Evolutionary conservation across 2,329 filamentous ascomycete species (phyloP).

Genomic region (Camillea tinctor): DNA sequence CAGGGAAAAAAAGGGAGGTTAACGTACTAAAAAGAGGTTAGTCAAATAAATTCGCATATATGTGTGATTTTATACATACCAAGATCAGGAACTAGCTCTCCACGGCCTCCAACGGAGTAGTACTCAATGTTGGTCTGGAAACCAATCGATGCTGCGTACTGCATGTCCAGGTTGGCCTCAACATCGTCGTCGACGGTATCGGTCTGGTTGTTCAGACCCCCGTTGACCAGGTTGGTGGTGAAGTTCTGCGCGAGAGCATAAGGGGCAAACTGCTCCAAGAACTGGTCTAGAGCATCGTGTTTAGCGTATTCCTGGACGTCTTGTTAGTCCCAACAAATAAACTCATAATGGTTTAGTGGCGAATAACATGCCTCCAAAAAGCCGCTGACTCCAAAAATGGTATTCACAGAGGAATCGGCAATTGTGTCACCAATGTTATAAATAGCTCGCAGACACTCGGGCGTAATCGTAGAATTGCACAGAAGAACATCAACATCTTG

Average conservation of each 20-base stretch:
- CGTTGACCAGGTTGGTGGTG: conserved; percentile 54
- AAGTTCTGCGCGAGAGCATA: conserved; percentile 53
- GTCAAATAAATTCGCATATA: background rate
- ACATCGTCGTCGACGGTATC: conserved; percentile 37
- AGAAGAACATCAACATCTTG: conserved; percentile 23
- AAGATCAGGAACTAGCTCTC: conserved; percentile 48
- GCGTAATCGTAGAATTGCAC: conserved; percentile 44
- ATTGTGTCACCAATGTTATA: conserved; percentile 46
- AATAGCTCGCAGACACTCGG: conserved; percentile 46
- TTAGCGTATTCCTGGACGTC: conserved; percentile 32
- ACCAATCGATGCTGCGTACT: conserved; percentile 52
- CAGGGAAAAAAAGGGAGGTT: background rate
- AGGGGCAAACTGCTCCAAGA: conserved; percentile 52
- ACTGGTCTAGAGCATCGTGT: conserved; percentile 40
- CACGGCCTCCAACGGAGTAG: conserved; percentile 55
- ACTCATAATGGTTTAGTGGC: background rate
- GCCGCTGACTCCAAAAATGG: conserved; percentile 44
- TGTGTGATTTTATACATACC: conserved; percentile 7
- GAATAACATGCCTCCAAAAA: conserved; percentile 24
- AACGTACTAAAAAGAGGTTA: background rate
- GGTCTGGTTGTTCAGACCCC: conserved; percentile 50
- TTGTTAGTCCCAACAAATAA: background rate
- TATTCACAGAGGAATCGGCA: conserved; percentile 34
- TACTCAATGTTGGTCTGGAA: conserved; percentile 50
- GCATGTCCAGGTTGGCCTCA: conserved; percentile 60